Evolutionary conservation across 2,329 filamentous ascomycete species (phyloP).

Genomic region (Verticillium nubilum): DNA sequence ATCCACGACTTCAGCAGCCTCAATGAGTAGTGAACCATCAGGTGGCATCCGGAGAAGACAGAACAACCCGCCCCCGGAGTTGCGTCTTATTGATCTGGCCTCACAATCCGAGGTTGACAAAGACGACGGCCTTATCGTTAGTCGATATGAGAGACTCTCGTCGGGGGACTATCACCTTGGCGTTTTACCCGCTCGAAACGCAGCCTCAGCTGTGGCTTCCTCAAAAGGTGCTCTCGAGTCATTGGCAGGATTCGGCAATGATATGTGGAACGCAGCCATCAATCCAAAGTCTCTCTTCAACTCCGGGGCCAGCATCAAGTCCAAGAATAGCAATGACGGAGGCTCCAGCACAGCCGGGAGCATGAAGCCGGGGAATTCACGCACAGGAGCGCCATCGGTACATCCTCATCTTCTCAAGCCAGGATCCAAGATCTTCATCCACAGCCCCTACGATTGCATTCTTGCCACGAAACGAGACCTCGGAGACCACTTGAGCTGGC

Average conservation of each 20-base stretch:
- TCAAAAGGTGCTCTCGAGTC: conserved; percentile 73
- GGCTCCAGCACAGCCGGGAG: conserved; percentile 37
- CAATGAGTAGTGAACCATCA: conserved; percentile 47
- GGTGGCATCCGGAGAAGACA: conserved; percentile 65
- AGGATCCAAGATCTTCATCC: conserved; percentile 77
- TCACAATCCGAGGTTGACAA: conserved; percentile 85
- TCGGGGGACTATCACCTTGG: conserved; percentile 90
- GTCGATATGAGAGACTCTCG: conserved; percentile 78
- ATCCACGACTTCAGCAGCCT: conserved; percentile 37
- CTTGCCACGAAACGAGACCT: conserved; percentile 83
- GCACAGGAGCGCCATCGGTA: conserved; percentile 16
- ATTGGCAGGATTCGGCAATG: conserved; percentile 64
- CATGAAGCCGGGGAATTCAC: conserved; percentile 12
- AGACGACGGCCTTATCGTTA: conserved; percentile 81
- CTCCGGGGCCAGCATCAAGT: conserved; percentile 73
- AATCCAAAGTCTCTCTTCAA: conserved; percentile 84
- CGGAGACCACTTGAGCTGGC: conserved; percentile 78
- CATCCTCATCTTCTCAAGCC: conserved; percentile 52
- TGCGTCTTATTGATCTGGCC: conserved; percentile 83
- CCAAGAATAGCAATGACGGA: conserved; percentile 55
- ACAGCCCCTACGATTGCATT: conserved; percentile 96
- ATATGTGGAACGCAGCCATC: conserved; percentile 86
- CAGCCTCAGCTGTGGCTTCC: conserved; percentile 57
- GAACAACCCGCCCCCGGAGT: conserved; percentile 79
- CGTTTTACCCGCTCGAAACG: conserved; percentile 68